Evolutionary conservation across 495 filamentous ascomycete genomes (phyloP).

Genomic region (Ascodesmis nigricans): DNA sequence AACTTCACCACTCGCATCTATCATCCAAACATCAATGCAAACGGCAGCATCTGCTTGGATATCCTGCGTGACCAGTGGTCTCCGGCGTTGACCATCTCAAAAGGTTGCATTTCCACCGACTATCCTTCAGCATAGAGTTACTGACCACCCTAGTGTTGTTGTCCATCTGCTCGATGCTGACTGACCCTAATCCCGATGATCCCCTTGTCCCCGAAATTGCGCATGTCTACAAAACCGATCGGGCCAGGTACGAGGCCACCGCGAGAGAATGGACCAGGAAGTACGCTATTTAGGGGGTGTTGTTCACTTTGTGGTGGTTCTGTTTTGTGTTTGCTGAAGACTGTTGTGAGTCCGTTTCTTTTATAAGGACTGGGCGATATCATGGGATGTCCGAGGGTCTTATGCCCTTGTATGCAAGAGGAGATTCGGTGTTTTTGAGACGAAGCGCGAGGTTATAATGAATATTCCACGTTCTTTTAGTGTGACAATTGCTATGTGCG

Average conservation of each 20-base stretch:
- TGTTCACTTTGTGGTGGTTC: too few relatives aligned
- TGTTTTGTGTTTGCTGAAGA: too few relatives aligned
- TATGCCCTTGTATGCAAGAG: too few relatives aligned
- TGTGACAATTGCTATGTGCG: too few relatives aligned
- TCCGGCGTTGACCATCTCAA: constrained; percentile 92
- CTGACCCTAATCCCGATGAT: constrained; percentile 97
- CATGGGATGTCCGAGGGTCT: too few relatives aligned
- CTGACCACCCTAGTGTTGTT: constrained; percentile 45
- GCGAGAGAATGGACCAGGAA: constrained; percentile 97
- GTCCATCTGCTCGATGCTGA: constrained; percentile 99
- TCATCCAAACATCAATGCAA: constrained; percentile 99
- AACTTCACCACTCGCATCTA: constrained; percentile 99
- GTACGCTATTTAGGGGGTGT: constrained; percentile 55
- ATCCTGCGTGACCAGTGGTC: constrained; percentile 98
- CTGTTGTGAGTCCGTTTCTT: too few relatives aligned
- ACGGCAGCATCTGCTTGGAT: constrained; percentile 96
- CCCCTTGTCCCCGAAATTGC: constrained; percentile 96
- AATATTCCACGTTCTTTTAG: too few relatives aligned
- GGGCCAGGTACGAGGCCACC: constrained; percentile 80
- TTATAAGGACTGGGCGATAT: too few relatives aligned
- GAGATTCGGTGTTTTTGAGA: too few relatives aligned
- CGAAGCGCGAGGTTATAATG: too few relatives aligned
- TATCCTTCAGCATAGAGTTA: neutral
- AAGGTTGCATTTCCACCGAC: constrained; percentile 39
- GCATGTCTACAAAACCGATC: constrained; percentile 99